Evolutionary conservation across 257 asterid species (phyloP).

Genomic region (Solanum lycopersicoides): DNA sequence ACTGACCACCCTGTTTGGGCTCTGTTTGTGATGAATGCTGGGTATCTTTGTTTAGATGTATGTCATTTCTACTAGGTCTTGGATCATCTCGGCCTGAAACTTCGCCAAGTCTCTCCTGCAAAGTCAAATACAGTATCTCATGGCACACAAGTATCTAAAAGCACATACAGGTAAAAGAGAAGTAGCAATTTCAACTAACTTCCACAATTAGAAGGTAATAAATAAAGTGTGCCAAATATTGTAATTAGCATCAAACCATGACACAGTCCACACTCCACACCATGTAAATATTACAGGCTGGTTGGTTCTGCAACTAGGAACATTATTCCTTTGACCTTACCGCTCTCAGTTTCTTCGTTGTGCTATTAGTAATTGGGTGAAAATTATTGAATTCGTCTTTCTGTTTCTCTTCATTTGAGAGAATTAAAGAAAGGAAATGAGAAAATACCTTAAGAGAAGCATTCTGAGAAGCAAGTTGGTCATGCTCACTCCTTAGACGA

Average conservation of each 20-base stretch:
- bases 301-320: neutral
- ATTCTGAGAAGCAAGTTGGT: slow-evolving; percentile 70
- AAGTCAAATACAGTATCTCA: neutral
- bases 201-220: neutral
- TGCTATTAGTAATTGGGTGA: neutral
- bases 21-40: slow-evolving; percentile 23
- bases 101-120: slow-evolving; percentile 74
- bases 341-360: neutral
- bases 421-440: neutral
- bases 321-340: neutral
- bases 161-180: neutral
- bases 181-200: neutral
- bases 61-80: slow-evolving; percentile 45
- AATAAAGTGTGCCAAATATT: neutral
- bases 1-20: slow-evolving; percentile 16
- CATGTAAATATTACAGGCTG: neutral
- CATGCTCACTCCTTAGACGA: slow-evolving; percentile 63
- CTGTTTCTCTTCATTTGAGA: neutral
- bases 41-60: slow-evolving; percentile 18
- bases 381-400: neutral
- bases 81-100: slow-evolving; percentile 55
- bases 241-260: neutral
- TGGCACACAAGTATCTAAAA: neutral
- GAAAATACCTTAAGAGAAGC: slow-evolving; percentile 72
- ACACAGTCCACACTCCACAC: neutral